These are phyloP conservation scores for Huiozyma sinensis DNA, from an alignment of 805 yeast genomes.

Conservation along the genomic window DNA sequence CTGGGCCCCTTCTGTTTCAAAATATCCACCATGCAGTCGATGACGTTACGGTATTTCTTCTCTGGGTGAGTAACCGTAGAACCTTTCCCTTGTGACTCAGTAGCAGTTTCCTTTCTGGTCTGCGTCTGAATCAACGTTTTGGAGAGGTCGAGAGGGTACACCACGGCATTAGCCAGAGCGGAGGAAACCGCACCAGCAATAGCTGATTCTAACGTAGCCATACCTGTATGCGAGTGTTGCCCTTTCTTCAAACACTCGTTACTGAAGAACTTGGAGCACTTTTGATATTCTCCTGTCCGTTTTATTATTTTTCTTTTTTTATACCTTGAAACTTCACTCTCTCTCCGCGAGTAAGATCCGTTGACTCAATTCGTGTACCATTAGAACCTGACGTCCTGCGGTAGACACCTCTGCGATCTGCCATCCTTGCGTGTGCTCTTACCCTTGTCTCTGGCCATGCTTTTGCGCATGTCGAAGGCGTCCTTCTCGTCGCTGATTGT, in stretches of 20 bases:
- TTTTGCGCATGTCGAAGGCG: conserved; percentile 80
- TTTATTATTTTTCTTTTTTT: background rate
- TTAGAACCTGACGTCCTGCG: conserved; percentile 55
- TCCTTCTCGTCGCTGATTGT: conserved; percentile 57
- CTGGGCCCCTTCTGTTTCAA: conserved; percentile 45
- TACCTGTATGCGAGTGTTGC: conserved; percentile 7
- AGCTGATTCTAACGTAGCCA: conserved; percentile 60
- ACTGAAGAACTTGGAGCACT: too few relatives aligned
- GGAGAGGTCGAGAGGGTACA: conserved; percentile 71
- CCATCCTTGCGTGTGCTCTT: conserved; percentile 52
- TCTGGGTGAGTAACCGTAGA: background rate
- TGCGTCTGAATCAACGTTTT: conserved; percentile 74
- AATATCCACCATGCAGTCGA: conserved; percentile 54
- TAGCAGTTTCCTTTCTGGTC: conserved; percentile 13
- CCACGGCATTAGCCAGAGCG: conserved; percentile 63
- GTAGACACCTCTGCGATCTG: conserved; percentile 45
- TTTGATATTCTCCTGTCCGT: too few relatives aligned
- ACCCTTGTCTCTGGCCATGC: conserved; percentile 46
- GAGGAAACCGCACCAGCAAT: conserved; percentile 78
- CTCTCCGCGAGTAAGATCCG: too few relatives aligned
- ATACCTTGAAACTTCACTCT: too few relatives aligned
- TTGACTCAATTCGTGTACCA: background rate
- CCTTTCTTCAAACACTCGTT: too few relatives aligned
- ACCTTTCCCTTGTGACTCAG: background rate
- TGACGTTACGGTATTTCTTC: conserved; percentile 38